Evolutionary conservation across 176 grass and related monocot genomes (phyloP).

Genomic region (Melocanna baccifera): DNA sequence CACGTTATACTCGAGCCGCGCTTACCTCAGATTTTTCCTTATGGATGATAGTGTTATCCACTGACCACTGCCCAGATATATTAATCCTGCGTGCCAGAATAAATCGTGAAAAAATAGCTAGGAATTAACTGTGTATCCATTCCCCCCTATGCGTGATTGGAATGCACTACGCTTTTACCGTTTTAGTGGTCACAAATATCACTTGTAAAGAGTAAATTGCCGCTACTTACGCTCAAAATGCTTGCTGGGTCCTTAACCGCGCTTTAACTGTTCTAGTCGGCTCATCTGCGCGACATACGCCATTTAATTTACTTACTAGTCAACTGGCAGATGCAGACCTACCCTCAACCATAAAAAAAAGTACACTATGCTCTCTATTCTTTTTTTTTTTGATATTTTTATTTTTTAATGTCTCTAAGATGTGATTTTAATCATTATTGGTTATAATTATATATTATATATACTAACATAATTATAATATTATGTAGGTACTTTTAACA

Average conservation of each 20-base stretch:
- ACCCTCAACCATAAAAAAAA: not conserved
- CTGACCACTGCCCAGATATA: not conserved
- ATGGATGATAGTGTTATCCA: not conserved
- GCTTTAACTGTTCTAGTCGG: not conserved
- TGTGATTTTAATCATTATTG: too few species aligned
- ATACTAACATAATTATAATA: too few species aligned
- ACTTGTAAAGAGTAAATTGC: not conserved
- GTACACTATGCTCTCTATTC: too few species aligned
- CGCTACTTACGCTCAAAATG: not conserved
- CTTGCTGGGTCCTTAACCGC: not conserved
- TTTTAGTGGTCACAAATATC: not conserved
- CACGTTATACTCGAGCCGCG: conserved; percentile 43
- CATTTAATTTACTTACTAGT: not conserved
- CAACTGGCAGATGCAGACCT: not conserved
- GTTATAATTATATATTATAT: too few species aligned
- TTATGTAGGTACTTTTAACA: too few species aligned
- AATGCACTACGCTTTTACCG: not conserved
- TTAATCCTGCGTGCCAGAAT: not conserved
- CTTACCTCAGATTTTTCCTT: conserved; percentile 27
- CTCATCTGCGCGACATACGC: not conserved
- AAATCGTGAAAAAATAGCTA: not conserved
- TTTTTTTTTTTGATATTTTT: too few species aligned
- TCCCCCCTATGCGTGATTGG: not conserved
- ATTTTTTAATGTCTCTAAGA: too few species aligned
- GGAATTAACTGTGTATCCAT: not conserved